Conservation (phyloP, 2,329 filamentous ascomycete species). For the Epichloe festucae region DNA sequence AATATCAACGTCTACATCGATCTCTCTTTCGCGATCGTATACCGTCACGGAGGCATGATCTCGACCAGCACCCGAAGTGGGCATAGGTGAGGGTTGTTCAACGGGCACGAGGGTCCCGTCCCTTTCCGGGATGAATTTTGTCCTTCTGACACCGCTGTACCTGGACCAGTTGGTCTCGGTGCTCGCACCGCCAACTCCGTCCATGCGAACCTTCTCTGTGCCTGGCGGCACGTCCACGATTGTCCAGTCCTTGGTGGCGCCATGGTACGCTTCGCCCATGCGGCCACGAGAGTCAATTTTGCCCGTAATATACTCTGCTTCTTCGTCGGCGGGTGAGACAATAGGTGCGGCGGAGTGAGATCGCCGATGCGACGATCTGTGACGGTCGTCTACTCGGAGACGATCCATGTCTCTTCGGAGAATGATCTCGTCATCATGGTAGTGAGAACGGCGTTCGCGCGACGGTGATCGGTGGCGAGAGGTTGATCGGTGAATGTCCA, state of each 20-base stretch:
- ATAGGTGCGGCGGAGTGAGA: slow-evolving; percentile 37
- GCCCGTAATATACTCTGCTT: slow-evolving; percentile 47
- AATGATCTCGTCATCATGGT: slow-evolving; percentile 53
- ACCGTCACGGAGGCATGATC: slow-evolving; percentile 33
- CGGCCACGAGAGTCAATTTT: slow-evolving; percentile 47
- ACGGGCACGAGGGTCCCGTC: slow-evolving; percentile 28
- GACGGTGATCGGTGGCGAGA: slow-evolving; percentile 19
- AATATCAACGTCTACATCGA: slow-evolving; percentile 42
- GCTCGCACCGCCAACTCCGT: slow-evolving; percentile 59
- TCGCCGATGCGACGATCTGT: slow-evolving; percentile 28
- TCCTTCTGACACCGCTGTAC: slow-evolving; percentile 64
- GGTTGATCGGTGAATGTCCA: slow-evolving; percentile 37
- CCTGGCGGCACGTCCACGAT: slow-evolving; percentile 77
- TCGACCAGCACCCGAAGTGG: slow-evolving; percentile 15
- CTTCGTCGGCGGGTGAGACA: slow-evolving; percentile 36
- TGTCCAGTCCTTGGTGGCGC: slow-evolving; percentile 64
- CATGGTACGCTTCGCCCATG: slow-evolving; percentile 61
- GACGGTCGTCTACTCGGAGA: slow-evolving; percentile 30
- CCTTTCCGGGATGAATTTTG: slow-evolving; percentile 60
- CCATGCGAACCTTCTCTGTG: slow-evolving; percentile 70
- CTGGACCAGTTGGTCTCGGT: slow-evolving; percentile 69
- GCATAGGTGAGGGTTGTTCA: slow-evolving; percentile 14
- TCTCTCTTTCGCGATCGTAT: slow-evolving; percentile 31
- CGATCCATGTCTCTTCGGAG: slow-evolving; percentile 44
- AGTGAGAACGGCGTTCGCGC: slow-evolving; percentile 27